These are phyloP conservation scores for Allium fistulosum DNA, from an alignment of 106 monocot genomes.

Conservation along the genomic window DNA sequence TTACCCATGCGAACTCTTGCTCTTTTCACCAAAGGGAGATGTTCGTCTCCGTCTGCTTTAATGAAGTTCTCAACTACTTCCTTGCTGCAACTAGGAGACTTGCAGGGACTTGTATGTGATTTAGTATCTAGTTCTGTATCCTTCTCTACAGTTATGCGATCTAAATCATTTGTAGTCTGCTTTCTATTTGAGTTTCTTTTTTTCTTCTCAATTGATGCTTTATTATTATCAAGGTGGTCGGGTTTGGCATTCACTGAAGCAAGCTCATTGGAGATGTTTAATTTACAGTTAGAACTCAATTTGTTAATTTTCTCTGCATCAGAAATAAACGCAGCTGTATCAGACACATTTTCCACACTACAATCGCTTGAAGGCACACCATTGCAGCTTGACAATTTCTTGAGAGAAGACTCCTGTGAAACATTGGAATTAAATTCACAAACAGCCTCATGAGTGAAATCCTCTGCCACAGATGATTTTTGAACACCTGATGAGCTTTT, in stretches of 20 bases:
- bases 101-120: conserved; percentile 6
- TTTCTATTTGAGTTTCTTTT: conserved; percentile 47
- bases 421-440: conserved; percentile 10
- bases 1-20: conserved; percentile 87
- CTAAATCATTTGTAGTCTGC: conserved; percentile 11
- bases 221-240: conserved; percentile 11
- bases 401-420: conserved; percentile 3
- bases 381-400: not conserved
- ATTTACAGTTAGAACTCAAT: conserved; percentile 12
- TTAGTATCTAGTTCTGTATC: conserved; percentile 12
- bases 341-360: conserved; percentile 11
- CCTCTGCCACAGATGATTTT: conserved; percentile 9
- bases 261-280: conserved; percentile 21
- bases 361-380: conserved; percentile 1
- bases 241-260: conserved; percentile 16
- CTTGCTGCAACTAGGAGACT: conserved; percentile 19
- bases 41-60: conserved; percentile 79
- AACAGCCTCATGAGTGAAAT: conserved; percentile 5
- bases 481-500: conserved; percentile 33
- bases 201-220: conserved; percentile 29
- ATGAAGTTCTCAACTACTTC: conserved; percentile 20
- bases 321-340: conserved; percentile 1
- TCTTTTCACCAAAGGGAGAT: conserved; percentile 97
- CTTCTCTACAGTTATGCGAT: conserved; percentile 15
- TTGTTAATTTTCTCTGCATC: conserved; percentile 6